Conservation (phyloP, 2,329 filamentous ascomycete genomes). For the Cadophora gregata region DNA sequence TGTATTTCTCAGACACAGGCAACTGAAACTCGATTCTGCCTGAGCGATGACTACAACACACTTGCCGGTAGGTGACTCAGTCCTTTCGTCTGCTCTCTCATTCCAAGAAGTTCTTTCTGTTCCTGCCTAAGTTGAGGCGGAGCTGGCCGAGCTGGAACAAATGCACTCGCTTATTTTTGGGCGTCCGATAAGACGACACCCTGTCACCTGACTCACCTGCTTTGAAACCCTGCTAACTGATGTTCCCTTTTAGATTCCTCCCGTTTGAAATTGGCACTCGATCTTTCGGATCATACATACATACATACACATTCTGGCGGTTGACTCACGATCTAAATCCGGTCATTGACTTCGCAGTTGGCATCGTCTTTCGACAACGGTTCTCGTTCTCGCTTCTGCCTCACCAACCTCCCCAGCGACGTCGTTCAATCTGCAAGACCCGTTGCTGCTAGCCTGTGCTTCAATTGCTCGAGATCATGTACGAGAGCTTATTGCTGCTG, state of each 20-base stretch:
- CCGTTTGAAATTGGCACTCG: not conserved
- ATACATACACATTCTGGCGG: not conserved
- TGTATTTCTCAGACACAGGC: conserved; percentile 18
- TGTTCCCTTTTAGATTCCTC: conserved; percentile 10
- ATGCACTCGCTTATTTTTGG: not conserved
- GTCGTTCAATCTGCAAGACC: not conserved
- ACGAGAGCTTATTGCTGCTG: conserved; percentile 18
- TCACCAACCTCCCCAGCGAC: not conserved
- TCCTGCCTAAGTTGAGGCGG: conserved; percentile 22
- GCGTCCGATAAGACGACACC: conserved; percentile 11
- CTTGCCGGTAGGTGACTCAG: conserved; percentile 24
- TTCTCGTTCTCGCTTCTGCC: conserved; percentile 13
- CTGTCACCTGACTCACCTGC: conserved; percentile 12
- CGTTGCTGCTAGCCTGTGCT: conserved; percentile 1
- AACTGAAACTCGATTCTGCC: conserved; percentile 20
- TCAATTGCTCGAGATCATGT: conserved; percentile 28
- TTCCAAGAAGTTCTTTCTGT: conserved; percentile 1
- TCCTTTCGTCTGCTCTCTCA: not conserved
- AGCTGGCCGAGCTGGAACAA: conserved; percentile 4
- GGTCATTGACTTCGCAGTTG: not conserved
- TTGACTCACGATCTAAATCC: conserved; percentile 16
- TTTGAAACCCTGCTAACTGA: conserved; percentile 3
- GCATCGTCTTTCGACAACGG: conserved; percentile 7
- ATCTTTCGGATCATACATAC: conserved; percentile 1
- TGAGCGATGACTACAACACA: conserved; percentile 17